Conservation (phyloP, 805 yeast species). For the Saccharomycopsis oosterbeekiorum region DNA sequence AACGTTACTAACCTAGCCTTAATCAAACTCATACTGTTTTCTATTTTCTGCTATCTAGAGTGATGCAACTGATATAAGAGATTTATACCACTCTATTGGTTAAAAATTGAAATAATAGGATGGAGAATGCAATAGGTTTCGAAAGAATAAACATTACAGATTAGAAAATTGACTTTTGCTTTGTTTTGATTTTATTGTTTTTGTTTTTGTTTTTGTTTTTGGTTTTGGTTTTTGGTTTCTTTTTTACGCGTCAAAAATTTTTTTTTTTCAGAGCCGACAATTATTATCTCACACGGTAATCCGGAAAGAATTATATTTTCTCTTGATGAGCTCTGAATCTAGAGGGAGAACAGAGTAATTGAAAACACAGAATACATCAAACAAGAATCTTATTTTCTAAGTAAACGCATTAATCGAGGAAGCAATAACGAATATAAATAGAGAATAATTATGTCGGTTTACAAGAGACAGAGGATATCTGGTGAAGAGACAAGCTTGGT, state of each 20-base stretch:
- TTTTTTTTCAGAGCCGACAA: neutral
- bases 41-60: neutral
- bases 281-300: neutral
- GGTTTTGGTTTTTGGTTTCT: too few relatives aligned
- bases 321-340: too few relatives aligned
- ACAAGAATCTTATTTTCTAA: too few relatives aligned
- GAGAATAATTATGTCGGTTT: slow-evolving; percentile 2
- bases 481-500: neutral
- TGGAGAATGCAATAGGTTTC: too few relatives aligned
- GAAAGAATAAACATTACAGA: too few relatives aligned
- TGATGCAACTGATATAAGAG: neutral
- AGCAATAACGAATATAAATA: neutral
- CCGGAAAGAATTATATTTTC: neutral
- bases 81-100: neutral
- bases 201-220: neutral
- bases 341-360: too few relatives aligned
- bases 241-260: neutral
- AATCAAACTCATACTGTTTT: neutral
- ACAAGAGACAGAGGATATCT: slow-evolving; percentile 2
- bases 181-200: neutral
- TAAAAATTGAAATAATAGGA: too few relatives aligned
- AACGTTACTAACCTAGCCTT: slow-evolving; percentile 9
- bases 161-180: too few relatives aligned
- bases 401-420: too few relatives aligned
- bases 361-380: too few relatives aligned